These are phyloP conservation scores for Lasiodiplodia sp. DNA, from an alignment of 2,329 filamentous ascomycete species.

Conservation along the genomic window DNA sequence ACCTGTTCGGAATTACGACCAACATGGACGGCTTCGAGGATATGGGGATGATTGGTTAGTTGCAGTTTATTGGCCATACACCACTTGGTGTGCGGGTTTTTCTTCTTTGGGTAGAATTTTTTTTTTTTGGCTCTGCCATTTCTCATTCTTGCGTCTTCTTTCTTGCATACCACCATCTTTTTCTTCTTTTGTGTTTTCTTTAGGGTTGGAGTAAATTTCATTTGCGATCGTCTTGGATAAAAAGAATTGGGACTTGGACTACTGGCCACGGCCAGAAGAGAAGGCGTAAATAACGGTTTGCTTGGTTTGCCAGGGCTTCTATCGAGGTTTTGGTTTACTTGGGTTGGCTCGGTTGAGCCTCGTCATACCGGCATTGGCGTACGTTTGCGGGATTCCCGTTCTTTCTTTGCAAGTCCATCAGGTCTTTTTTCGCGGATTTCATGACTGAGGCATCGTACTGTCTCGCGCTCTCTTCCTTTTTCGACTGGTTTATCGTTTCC, in stretches of 20 bases:
- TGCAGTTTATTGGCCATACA: background rate
- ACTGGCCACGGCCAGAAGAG: constrained; percentile 17
- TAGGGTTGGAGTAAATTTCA: constrained; percentile 9
- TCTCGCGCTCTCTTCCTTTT: background rate
- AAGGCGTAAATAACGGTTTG: constrained; percentile 23
- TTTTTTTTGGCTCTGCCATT: background rate
- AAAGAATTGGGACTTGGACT: constrained; percentile 3
- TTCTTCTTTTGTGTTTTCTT: background rate
- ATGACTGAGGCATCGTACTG: background rate
- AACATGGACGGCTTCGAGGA: constrained; percentile 7
- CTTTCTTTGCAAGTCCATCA: background rate
- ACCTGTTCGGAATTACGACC: constrained; percentile 23
- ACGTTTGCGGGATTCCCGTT: constrained; percentile 5
- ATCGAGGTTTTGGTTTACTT: constrained; percentile 4
- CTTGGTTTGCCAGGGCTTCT: constrained; percentile 16
- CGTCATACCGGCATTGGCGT: constrained; percentile 18
- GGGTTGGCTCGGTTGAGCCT: constrained; percentile 6
- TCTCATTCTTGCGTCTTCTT: background rate
- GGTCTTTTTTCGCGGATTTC: constrained; percentile 2
- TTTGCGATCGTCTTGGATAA: background rate
- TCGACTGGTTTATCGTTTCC: background rate
- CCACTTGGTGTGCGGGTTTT: background rate
- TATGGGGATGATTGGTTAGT: constrained; percentile 1
- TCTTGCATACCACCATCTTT: constrained; percentile 1
- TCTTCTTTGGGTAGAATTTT: background rate